phyloP scores from a whole-genome alignment of 768 basidiomycete species.

The Pholiota microspora region DNA sequence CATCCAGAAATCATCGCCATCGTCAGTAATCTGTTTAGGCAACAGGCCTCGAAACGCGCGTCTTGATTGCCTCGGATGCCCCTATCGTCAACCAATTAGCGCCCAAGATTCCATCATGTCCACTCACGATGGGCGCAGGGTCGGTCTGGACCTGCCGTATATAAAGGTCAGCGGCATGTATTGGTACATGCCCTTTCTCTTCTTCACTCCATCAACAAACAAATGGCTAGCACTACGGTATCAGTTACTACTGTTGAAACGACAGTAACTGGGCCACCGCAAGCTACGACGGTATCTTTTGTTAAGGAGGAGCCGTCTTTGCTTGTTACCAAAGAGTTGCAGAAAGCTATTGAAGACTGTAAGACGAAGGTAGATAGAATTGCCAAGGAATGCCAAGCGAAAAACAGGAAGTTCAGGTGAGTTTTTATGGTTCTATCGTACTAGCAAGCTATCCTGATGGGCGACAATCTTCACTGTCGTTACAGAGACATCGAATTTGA shows the following conservation, averaged over 20 bases:
- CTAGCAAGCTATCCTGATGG: background rate
- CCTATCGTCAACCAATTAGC: background rate
- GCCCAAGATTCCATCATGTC: background rate
- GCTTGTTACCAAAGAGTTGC: conserved; percentile 39
- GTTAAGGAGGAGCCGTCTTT: conserved; percentile 17
- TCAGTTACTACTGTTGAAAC: background rate
- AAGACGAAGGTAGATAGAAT: conserved; percentile 43
- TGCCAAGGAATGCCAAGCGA: conserved; percentile 40
- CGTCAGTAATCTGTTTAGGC: background rate
- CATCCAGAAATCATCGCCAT: background rate
- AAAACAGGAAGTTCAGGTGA: conserved; percentile 52
- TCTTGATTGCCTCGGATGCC: background rate
- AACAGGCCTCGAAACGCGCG: background rate
- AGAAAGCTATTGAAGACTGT: conserved; percentile 46
- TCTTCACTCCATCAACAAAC: background rate
- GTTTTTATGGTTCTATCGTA: conserved; percentile 6
- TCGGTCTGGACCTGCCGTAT: background rate
- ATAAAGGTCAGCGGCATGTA: background rate
- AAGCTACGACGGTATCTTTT: conserved; percentile 11
- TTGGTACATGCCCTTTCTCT: background rate
- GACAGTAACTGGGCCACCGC: background rate
- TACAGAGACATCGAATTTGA: conserved; percentile 55
- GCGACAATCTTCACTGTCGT: background rate
- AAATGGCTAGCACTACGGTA: background rate
- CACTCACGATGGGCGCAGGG: background rate